Evolutionary conservation across 1,284 basidiomycete genomes (phyloP).

Genomic region (Leccinum variabile): DNA sequence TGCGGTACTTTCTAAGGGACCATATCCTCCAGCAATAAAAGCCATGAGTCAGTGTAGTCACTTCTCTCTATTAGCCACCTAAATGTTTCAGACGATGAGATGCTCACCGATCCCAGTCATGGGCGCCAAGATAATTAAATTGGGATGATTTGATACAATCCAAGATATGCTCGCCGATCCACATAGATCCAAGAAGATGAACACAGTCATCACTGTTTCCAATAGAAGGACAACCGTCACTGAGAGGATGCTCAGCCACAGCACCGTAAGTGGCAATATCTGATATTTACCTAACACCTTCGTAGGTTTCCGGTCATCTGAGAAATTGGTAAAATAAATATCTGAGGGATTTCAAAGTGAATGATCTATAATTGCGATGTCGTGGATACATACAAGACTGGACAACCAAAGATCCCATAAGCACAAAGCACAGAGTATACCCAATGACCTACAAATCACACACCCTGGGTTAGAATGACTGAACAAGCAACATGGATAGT

Average conservation of each 20-base stretch:
- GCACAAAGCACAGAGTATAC: constrained; percentile 5
- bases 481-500: not conserved
- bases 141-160: no score
- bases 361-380: not conserved
- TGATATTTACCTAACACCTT: not conserved
- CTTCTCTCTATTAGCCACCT: constrained; percentile 4
- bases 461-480: not conserved
- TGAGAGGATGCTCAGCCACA: not conserved
- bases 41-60: not conserved
- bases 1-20: not conserved
- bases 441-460: no score
- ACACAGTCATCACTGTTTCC: not conserved
- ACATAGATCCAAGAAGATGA: no score
- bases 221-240: not conserved
- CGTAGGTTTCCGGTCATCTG: not conserved
- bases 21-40: not conserved
- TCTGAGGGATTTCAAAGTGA: not conserved
- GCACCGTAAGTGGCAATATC: no score
- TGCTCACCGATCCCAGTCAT: not conserved
- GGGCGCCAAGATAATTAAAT: not conserved
- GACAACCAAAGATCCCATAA: constrained; percentile 7
- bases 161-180: no score
- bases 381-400: not conserved
- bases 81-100: not conserved
- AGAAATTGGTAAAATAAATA: not conserved